These are phyloP conservation scores for Pulveroboletus ravenelii DNA, from an alignment of 768 basidiomycete species.

Conservation along the genomic window DNA sequence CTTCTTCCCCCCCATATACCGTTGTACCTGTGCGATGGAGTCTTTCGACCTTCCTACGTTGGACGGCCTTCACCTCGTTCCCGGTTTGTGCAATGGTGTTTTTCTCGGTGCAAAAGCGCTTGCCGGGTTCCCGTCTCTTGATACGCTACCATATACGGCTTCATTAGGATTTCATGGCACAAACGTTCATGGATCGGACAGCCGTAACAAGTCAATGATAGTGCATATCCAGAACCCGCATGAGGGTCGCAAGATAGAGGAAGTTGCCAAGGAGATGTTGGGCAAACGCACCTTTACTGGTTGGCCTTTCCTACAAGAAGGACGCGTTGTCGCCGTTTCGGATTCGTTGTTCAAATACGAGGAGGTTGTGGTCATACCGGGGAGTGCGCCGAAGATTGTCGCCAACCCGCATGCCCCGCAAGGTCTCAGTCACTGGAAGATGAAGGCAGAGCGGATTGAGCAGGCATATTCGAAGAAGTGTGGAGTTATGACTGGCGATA, in stretches of 20 bases:
- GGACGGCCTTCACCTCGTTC: slow-evolving; percentile 74
- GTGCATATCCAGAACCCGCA: slow-evolving; percentile 76
- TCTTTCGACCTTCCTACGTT: slow-evolving; percentile 87
- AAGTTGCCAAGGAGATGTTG: slow-evolving; percentile 70
- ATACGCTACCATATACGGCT: slow-evolving; percentile 79
- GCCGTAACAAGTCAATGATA: slow-evolving; percentile 90
- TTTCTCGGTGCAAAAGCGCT: slow-evolving; percentile 79
- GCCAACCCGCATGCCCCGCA: slow-evolving; percentile 69
- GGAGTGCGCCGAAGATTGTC: slow-evolving; percentile 50
- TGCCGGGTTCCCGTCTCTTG: slow-evolving; percentile 94
- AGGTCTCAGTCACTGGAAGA: slow-evolving; percentile 71
- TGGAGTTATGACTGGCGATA: slow-evolving; percentile 78
- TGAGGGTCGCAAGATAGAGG: slow-evolving; percentile 62
- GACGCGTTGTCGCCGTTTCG: slow-evolving; percentile 78
- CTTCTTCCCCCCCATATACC: slow-evolving; percentile 86
- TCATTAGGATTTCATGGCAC: slow-evolving; percentile 82
- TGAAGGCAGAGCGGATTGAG: slow-evolving; percentile 79
- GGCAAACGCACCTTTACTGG: slow-evolving; percentile 74
- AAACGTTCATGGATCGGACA: slow-evolving; percentile 89
- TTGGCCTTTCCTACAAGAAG: slow-evolving; percentile 97
- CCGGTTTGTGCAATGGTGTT: slow-evolving; percentile 86
- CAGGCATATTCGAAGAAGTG: slow-evolving; percentile 81
- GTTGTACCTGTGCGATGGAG: slow-evolving; percentile 76
- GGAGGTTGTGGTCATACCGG: slow-evolving; percentile 51
- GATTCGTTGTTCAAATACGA: slow-evolving; percentile 88